A percentile compares a stretch with the other conserved stretches of the same genome.
These are phyloP conservation scores for Penicilliopsis zonata DNA, from an alignment of 495 filamentous ascomycete genomes.

Conservation along the genomic window DNA sequence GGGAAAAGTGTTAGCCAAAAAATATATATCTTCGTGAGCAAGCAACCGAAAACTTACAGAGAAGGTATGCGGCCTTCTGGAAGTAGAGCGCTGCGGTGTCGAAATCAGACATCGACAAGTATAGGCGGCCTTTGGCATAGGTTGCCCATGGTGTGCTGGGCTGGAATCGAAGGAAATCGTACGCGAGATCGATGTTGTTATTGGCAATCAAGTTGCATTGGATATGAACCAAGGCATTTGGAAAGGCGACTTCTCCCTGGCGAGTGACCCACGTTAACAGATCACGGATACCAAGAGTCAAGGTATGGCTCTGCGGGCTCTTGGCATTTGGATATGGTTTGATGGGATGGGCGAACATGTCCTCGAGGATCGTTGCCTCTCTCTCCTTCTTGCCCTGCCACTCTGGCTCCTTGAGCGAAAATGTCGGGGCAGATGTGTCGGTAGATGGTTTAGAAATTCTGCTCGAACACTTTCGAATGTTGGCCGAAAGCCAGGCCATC, in stretches of 20 bases:
- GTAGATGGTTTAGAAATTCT: conserved; percentile 3
- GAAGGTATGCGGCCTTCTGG: conserved; percentile 66
- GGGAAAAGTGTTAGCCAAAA: conserved; percentile 5
- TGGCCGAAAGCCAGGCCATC: conserved; percentile 67
- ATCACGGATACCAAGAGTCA: conserved; percentile 38
- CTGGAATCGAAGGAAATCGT: conserved; percentile 63
- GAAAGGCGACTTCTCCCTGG: conserved; percentile 29
- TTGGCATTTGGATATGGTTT: conserved; percentile 30
- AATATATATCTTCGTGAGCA: not conserved
- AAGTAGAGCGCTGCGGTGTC: conserved; percentile 66
- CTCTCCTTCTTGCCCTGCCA: conserved; percentile 14
- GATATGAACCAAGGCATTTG: conserved; percentile 40
- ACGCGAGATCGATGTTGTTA: conserved; percentile 58
- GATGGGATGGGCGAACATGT: conserved; percentile 36
- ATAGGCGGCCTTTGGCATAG: conserved; percentile 77
- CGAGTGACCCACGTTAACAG: conserved; percentile 37
- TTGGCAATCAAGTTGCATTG: conserved; percentile 62
- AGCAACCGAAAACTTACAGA: conserved; percentile 49
- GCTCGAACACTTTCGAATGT: conserved; percentile 23
- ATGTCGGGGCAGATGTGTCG: conserved; percentile 13
- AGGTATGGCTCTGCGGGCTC: conserved; percentile 30
- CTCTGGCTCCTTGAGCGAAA: conserved; percentile 16
- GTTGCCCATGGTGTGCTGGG: conserved; percentile 57
- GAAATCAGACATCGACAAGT: conserved; percentile 59
- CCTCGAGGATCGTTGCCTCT: conserved; percentile 33